Conservation (phyloP, 768 basidiomycete species). For the Mycena polygramma region DNA sequence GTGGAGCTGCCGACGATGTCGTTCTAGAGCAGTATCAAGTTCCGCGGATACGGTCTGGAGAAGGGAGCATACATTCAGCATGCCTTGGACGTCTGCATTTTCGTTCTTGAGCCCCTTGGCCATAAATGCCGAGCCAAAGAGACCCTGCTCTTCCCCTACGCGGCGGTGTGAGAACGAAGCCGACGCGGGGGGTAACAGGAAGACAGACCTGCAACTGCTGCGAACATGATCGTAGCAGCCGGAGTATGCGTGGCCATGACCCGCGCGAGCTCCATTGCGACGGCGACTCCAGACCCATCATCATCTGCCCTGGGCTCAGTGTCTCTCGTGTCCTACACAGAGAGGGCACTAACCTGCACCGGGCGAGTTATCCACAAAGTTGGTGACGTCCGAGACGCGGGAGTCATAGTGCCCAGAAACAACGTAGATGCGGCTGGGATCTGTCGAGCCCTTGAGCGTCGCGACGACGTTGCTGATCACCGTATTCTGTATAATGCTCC, state of each 20-base stretch:
- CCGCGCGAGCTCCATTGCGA: slow-evolving; percentile 66
- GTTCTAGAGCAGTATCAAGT: slow-evolving; percentile 44
- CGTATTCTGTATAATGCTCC: slow-evolving; percentile 55
- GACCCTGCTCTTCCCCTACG: slow-evolving; percentile 64
- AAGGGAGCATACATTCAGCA: slow-evolving; percentile 52
- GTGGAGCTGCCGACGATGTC: slow-evolving; percentile 69
- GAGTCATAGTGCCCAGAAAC: slow-evolving; percentile 71
- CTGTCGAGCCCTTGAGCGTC: slow-evolving; percentile 61
- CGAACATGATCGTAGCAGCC: slow-evolving; percentile 66
- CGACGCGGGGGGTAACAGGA: background rate
- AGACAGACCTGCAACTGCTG: slow-evolving; percentile 50
- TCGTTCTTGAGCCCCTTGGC: slow-evolving; percentile 57
- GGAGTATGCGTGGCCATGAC: slow-evolving; percentile 63
- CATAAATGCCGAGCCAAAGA: slow-evolving; percentile 63
- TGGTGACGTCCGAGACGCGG: slow-evolving; percentile 53
- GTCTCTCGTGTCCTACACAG: background rate
- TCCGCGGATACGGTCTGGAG: background rate
- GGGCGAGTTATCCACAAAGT: slow-evolving; percentile 61
- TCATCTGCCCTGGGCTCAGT: slow-evolving; percentile 48
- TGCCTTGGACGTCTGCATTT: slow-evolving; percentile 66
- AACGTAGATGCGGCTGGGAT: slow-evolving; percentile 65
- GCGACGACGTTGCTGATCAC: slow-evolving; percentile 66
- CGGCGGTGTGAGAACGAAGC: slow-evolving; percentile 24
- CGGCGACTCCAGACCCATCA: slow-evolving; percentile 67
- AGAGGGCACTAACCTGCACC: slow-evolving; percentile 49